Evolutionary conservation across 1,284 basidiomycete species (phyloP).

Genomic region (Ganoderma boninense): DNA sequence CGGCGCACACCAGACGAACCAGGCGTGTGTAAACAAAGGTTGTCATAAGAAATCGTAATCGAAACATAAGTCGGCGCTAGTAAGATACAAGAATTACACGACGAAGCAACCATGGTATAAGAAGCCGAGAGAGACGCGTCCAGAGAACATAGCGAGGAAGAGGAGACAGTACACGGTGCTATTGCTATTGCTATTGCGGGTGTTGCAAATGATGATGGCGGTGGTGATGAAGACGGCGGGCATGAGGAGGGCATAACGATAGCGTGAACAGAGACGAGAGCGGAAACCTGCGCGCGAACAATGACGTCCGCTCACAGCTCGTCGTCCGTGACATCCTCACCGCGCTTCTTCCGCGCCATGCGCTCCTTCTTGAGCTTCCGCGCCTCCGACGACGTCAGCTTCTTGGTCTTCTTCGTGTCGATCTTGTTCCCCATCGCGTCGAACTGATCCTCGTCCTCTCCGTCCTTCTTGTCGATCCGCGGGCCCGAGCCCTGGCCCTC

Average conservation of each 20-base stretch:
- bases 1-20: background rate
- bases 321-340: slow-evolving; percentile 75
- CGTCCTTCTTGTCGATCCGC: slow-evolving; percentile 90
- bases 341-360: slow-evolving; percentile 87
- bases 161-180: slow-evolving; percentile 18
- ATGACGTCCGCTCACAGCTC: slow-evolving; percentile 54
- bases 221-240: background rate
- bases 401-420: slow-evolving; percentile 85
- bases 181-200: no score
- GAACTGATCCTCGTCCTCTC: slow-evolving; percentile 88
- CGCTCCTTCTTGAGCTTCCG: slow-evolving; percentile 97
- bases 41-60: slow-evolving; percentile 31
- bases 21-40: slow-evolving; percentile 13
- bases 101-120: slow-evolving; percentile 30
- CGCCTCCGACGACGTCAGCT: slow-evolving; percentile 81
- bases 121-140: slow-evolving; percentile 37
- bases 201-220: background rate
- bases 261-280: slow-evolving; percentile 24
- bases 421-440: slow-evolving; percentile 98
- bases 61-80: slow-evolving; percentile 37
- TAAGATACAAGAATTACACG: slow-evolving; percentile 40
- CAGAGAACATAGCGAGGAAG: slow-evolving; percentile 37
- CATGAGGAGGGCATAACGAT: slow-evolving; percentile 19
- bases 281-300: slow-evolving; percentile 23
- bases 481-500: slow-evolving; percentile 95